Percentiles rank a stretch among this genome's conserved stretches.
Conservation (phyloP, 1,284 basidiomycete genomes). For the Ganoderma boninense region DNA sequence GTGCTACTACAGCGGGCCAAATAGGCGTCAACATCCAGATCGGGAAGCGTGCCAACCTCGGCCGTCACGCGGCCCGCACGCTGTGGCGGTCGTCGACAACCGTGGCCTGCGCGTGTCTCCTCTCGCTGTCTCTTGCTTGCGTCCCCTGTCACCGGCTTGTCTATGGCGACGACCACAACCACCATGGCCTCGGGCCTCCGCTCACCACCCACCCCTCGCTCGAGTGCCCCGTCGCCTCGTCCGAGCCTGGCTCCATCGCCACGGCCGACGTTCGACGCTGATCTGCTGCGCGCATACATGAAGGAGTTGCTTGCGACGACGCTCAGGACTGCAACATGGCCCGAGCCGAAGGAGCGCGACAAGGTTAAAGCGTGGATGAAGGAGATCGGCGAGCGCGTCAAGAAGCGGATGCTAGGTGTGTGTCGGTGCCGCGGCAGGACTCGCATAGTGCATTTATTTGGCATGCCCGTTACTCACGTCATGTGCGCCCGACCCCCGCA, state of each 20-base stretch:
- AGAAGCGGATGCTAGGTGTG: conserved; percentile 77
- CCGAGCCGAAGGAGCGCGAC: conserved; percentile 71
- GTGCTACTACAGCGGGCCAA: conserved; percentile 27
- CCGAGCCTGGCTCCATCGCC: conserved; percentile 63
- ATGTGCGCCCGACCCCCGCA: conserved; percentile 31
- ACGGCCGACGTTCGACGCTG: conserved; percentile 73
- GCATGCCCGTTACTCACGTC: not conserved
- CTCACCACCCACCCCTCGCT: conserved; percentile 59
- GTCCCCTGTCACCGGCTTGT: conserved; percentile 13
- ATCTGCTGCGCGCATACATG: conserved; percentile 77
- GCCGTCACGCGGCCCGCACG: conserved; percentile 10
- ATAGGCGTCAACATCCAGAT: conserved; percentile 31
- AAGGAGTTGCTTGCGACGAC: conserved; percentile 79
- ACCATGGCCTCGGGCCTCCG: conserved; percentile 57
- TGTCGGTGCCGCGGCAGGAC: not conserved
- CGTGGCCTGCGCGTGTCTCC: conserved; percentile 2
- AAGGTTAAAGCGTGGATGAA: conserved; percentile 78
- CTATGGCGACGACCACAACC: conserved; percentile 23
- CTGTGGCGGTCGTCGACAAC: conserved; percentile 26
- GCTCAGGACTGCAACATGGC: conserved; percentile 70
- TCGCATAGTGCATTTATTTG: not conserved
- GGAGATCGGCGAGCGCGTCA: conserved; percentile 82
- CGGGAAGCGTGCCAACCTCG: conserved; percentile 14
- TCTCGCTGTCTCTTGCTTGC: conserved; percentile 3
- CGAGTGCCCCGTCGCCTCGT: conserved; percentile 63